phyloP scores from a whole-genome alignment of 352 stramenopile species.

The Phytophthora crassamura region DNA sequence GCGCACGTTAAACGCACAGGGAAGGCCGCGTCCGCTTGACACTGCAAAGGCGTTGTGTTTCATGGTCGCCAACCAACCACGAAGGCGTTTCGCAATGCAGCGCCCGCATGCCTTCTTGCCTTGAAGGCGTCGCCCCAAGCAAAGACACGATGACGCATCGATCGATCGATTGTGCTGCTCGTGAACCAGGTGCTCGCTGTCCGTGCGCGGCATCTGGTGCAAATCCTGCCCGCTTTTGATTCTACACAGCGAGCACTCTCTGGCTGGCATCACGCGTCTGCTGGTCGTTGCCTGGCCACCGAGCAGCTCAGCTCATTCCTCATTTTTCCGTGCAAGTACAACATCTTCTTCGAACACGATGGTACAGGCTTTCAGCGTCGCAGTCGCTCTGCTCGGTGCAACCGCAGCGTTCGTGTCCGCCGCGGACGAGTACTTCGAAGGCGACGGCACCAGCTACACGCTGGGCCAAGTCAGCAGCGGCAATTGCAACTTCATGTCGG shows the following conservation, averaged over 20 bases:
- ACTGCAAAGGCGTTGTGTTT: slow-evolving; percentile 16
- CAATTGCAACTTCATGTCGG: slow-evolving; percentile 71
- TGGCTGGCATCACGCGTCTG: slow-evolving; percentile 5
- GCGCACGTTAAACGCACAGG: slow-evolving; percentile 23
- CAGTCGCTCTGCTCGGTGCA: slow-evolving; percentile 8
- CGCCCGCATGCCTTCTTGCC: not conserved
- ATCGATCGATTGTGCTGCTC: slow-evolving; percentile 25
- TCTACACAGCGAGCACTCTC: slow-evolving; percentile 6
- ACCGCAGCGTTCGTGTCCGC: slow-evolving; percentile 7
- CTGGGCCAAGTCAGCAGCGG: slow-evolving; percentile 40
- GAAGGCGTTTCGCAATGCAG: not conserved
- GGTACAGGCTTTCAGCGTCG: slow-evolving; percentile 25
- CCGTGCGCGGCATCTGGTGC: slow-evolving; percentile 18
- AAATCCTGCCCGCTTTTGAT: slow-evolving; percentile 10
- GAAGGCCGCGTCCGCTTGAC: slow-evolving; percentile 14
- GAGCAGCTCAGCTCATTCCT: slow-evolving; percentile 33
- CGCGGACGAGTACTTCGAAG: slow-evolving; percentile 43
- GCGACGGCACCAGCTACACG: slow-evolving; percentile 56
- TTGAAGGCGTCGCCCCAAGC: slow-evolving; percentile 5
- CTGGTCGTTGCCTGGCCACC: slow-evolving; percentile 3
- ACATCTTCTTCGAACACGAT: slow-evolving; percentile 4
- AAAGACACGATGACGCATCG: slow-evolving; percentile 29
- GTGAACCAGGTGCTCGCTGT: slow-evolving; percentile 32
- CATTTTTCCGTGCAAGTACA: slow-evolving; percentile 16
- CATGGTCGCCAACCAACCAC: not conserved